Percentiles rank a stretch among this genome's conserved stretches.
phyloP scores from a whole-genome alignment of 2,329 filamentous ascomycete species.

The Fusarium nygamai region DNA sequence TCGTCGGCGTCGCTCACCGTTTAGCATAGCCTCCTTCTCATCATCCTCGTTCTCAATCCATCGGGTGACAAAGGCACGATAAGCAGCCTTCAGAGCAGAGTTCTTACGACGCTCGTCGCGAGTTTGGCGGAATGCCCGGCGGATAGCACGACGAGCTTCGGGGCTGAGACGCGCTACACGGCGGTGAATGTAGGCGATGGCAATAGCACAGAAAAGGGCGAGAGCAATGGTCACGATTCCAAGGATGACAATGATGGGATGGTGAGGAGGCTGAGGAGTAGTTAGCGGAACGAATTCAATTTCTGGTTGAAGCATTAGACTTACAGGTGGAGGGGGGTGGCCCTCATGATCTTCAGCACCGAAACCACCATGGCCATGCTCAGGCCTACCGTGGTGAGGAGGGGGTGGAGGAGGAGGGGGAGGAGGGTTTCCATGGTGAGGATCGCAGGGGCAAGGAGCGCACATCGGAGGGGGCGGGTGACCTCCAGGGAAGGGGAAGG shows the following conservation, averaged over 20 bases:
- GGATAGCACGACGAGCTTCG: slow-evolving; percentile 37
- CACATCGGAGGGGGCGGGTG: slow-evolving; percentile 15
- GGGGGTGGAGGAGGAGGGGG: slow-evolving; percentile 39
- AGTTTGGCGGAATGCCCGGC: slow-evolving; percentile 39
- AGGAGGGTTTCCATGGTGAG: slow-evolving; percentile 28
- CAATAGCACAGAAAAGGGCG: slow-evolving; percentile 40
- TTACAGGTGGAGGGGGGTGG: slow-evolving; percentile 30
- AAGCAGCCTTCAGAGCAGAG: slow-evolving; percentile 42
- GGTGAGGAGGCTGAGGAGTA: slow-evolving; percentile 15
- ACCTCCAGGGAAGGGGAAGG: slow-evolving; percentile 41
- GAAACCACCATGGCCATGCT: slow-evolving; percentile 24
- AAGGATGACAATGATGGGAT: slow-evolving; percentile 37
- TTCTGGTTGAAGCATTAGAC: background rate
- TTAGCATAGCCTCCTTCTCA: slow-evolving; percentile 39
- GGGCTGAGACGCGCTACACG: slow-evolving; percentile 27
- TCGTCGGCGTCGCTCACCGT: slow-evolving; percentile 20
- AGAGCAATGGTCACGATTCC: slow-evolving; percentile 40
- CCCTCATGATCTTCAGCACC: slow-evolving; percentile 24
- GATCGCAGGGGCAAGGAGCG: slow-evolving; percentile 16
- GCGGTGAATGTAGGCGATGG: slow-evolving; percentile 39
- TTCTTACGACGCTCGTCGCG: slow-evolving; percentile 42
- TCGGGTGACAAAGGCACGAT: slow-evolving; percentile 47
- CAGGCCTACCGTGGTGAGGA: slow-evolving; percentile 38
- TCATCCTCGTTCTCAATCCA: slow-evolving; percentile 36
- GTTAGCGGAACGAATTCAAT: background rate